Evolutionary conservation across 805 yeast genomes (phyloP).

Genomic region (Debaryomyces maramus): DNA sequence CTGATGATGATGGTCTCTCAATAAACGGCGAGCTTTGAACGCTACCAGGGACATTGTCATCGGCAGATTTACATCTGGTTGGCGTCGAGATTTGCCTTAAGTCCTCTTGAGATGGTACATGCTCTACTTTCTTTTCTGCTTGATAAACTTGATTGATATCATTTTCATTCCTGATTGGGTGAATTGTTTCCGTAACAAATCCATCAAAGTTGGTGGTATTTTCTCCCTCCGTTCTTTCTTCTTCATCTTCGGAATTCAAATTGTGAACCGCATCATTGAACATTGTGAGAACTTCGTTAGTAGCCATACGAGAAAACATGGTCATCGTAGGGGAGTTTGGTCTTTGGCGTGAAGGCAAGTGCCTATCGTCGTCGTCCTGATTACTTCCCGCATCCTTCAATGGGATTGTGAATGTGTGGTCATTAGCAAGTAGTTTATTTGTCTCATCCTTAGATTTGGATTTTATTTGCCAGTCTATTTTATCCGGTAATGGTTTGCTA

Average conservation of each 20-base stretch:
- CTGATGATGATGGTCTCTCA: constrained; percentile 24
- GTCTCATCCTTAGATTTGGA: constrained; percentile 10
- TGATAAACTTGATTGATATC: not conserved
- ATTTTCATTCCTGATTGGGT: constrained; percentile 4
- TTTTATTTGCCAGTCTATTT: constrained; percentile 5
- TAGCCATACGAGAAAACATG: constrained; percentile 69
- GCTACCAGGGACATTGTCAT: constrained; percentile 20
- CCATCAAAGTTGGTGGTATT: constrained; percentile 41
- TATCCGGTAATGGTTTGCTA: not conserved
- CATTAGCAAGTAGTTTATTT: no score
- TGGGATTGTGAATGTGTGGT: constrained; percentile 45
- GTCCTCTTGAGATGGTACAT: not conserved
- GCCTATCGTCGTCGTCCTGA: constrained; percentile 17
- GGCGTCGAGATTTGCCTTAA: constrained; percentile 21
- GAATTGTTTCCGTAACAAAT: constrained; percentile 52
- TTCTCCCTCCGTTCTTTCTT: constrained; percentile 20
- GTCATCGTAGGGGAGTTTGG: constrained; percentile 79
- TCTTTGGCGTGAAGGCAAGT: constrained; percentile 13
- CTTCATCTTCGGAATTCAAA: constrained; percentile 31
- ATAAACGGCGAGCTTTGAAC: constrained; percentile 50
- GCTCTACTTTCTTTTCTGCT: not conserved
- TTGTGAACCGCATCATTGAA: constrained; percentile 56
- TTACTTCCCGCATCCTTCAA: constrained; percentile 32
- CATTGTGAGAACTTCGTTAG: constrained; percentile 72
- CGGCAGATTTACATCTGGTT: constrained; percentile 21